These are phyloP conservation scores for Hamigera avellanea DNA, from an alignment of 495 filamentous ascomycete genomes.

Conservation along the genomic window DNA sequence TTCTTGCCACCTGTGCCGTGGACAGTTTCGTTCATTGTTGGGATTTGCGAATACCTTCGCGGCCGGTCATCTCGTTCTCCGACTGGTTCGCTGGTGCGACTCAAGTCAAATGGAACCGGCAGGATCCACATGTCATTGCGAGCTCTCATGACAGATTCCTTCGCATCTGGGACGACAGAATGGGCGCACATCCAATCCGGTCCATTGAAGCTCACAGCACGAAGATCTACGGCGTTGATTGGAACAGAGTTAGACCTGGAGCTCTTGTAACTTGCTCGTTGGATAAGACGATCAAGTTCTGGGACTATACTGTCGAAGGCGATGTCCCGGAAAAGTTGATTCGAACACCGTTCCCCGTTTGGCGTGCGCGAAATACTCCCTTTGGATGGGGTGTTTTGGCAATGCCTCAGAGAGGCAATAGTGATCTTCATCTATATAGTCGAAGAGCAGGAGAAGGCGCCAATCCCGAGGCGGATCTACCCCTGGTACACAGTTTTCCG, in stretches of 20 bases:
- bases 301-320: slow-evolving; percentile 61
- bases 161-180: slow-evolving; percentile 84
- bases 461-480: slow-evolving; percentile 30
- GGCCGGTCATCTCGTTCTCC: slow-evolving; percentile 69
- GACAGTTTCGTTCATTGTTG: slow-evolving; percentile 92
- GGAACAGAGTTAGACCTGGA: slow-evolving; percentile 66
- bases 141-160: slow-evolving; percentile 82
- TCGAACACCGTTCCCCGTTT: slow-evolving; percentile 73
- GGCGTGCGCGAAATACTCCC: slow-evolving; percentile 88
- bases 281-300: slow-evolving; percentile 89
- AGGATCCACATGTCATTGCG: slow-evolving; percentile 73
- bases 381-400: slow-evolving; percentile 80
- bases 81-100: slow-evolving; percentile 94
- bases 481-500: slow-evolving; percentile 59
- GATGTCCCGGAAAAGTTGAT: slow-evolving; percentile 64
- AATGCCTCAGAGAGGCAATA: slow-evolving; percentile 83
- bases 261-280: slow-evolving; percentile 78
- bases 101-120: slow-evolving; percentile 91
- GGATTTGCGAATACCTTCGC: slow-evolving; percentile 71
- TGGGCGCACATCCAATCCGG: slow-evolving; percentile 63
- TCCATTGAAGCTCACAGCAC: slow-evolving; percentile 86
- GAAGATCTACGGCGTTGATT: slow-evolving; percentile 93
- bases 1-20: slow-evolving; percentile 81
- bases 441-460: slow-evolving; percentile 38
- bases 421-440: slow-evolving; percentile 78